Evolutionary conservation across 2,329 filamentous ascomycete species (phyloP), one percentile per base, ranked within the genome.

Genomic region (Calcarisporium arbuscula): DNA sequence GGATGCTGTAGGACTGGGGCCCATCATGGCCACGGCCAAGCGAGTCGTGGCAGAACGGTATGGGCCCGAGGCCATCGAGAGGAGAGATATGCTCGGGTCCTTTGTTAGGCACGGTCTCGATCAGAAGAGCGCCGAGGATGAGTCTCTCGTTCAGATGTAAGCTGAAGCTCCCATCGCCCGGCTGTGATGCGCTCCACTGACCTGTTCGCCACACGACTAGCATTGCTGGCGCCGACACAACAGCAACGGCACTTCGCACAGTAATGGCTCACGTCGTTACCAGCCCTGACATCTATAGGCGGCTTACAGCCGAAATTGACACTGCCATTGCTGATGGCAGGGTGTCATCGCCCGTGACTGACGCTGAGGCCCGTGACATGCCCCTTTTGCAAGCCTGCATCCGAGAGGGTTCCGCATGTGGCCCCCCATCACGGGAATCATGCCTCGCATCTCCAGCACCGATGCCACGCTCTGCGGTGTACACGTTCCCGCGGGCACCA

Each of bases 161-260:
- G 9, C 19, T 20, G 9, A 11, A 11, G 1, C 10, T 21, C 8
- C 21, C 9, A 22, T 16, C n/a, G 4, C 9, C 19, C 11, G 8
- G 14, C 8, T 16, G 5, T 1, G 3, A 1, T 4, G 2, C 27
- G n/a, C n/a, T n/a, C n/a, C n/a, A n/a, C n/a, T n/a, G n/a, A n/a
- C n/a, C n/a, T n/a, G n/a, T n/a, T n/a, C n/a, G n/a, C n/a, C n/a
- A n/a, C n/a, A n/a, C n/a, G n/a, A n/a, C n/a, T n/a, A 74, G 69
- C 42, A 72, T 77, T 47, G 73, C 74, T 12, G 75, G 75, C 18
- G 76, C 74, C 15, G 74, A 79, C 53, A 76, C 74, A 0, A 77
- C 74, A 0, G 74, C 74, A 0, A 69, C 67, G 0, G 64, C 65
- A 1, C 57, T 78, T 3, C 67, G 73, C 4, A 61, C 67, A 40